These are phyloP conservation scores for Cinnamomum chago DNA, from an alignment of 164 flowering plant genomes.

Conservation along the genomic window DNA sequence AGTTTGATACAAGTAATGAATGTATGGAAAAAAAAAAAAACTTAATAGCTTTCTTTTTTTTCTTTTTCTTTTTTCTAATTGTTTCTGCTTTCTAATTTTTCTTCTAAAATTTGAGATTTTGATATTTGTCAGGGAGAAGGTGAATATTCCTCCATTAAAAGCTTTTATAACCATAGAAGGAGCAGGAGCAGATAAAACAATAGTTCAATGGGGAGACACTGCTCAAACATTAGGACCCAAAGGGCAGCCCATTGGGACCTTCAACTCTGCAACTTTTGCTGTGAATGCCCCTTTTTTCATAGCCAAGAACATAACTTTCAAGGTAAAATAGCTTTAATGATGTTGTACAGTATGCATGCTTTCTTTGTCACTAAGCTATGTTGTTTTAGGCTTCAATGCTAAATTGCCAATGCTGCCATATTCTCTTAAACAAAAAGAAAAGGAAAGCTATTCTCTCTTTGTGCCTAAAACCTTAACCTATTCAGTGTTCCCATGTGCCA, in stretches of 20 bases:
- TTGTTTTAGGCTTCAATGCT: background rate
- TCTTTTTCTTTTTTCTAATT: too few species aligned
- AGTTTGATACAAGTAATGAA: background rate
- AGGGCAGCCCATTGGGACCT: slow-evolving; percentile 83
- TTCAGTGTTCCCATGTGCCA: background rate
- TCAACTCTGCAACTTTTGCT: slow-evolving; percentile 86
- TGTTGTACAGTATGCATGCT: background rate
- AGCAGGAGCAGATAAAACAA: slow-evolving; percentile 87
- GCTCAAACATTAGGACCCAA: slow-evolving; percentile 77
- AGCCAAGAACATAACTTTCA: slow-evolving; percentile 96
- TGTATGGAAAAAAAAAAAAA: too few species aligned
- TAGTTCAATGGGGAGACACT: slow-evolving; percentile 93
- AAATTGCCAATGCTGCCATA: background rate
- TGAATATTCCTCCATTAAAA: slow-evolving; percentile 71
- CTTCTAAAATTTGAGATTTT: background rate
- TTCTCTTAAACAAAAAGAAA: background rate
- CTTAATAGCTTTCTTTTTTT: too few species aligned
- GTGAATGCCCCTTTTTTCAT: slow-evolving; percentile 88
- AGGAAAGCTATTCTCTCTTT: background rate
- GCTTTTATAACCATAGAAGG: slow-evolving; percentile 84
- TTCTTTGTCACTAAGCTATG: background rate
- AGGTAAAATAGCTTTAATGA: slow-evolving; percentile 37
- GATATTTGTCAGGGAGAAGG: slow-evolving; percentile 73
- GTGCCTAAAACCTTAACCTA: background rate
- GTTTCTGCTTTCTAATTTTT: too few species aligned